Evolutionary conservation across 2,329 filamentous ascomycete species (phyloP), one percentile per base, ranked within the genome.

Genomic region (Clonostachys sp.): DNA sequence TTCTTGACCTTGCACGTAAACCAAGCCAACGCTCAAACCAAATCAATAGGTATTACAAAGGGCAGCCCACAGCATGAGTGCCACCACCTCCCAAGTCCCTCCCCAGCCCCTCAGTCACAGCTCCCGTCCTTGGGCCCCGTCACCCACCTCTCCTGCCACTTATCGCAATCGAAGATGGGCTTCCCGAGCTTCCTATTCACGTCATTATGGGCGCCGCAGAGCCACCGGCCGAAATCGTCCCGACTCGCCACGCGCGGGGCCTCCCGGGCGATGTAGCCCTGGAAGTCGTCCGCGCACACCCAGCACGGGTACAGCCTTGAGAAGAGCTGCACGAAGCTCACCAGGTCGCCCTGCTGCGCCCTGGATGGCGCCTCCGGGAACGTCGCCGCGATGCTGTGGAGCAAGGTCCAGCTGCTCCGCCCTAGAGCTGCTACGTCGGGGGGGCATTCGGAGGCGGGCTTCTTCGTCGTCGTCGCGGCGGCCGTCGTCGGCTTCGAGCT

Each of bases 71-170:
- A 33, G n/a, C 39, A 47, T 18, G 45, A 39, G 41, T 10, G 44
- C 36, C 40, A 7, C 12, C 39, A 4, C 3, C 33, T 12, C 16
- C 14, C 13, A 35, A 10, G 30, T 20, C 24, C 34, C 17, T 39
- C 36, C 36, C 17, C 36, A n/a, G 14, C 36, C 17, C 36, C 36
- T 61, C 51, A 83, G 53, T 81, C 80, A 56, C 81, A 85, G 4
- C 78, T 73, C 33, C 81, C 81, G 58, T 85, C 84, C 63, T 80
- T 82, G 86, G 88, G 96, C 0, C 94, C 94, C 2, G 87, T 94
- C 69, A 87, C 78, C 94, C 94, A 99, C 64, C 94, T 80, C 75
- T 97, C 89, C 65, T 96, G 85, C 92, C 94, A 97, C 59, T 75
- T 81, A 47, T 73, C 75, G 70, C 94, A 99, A 74, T 99, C 91